Evolutionary conservation across 1,284 basidiomycete genomes (phyloP), one percentile per base, ranked within the genome.

Genomic region (Athelia psychrophila): DNA sequence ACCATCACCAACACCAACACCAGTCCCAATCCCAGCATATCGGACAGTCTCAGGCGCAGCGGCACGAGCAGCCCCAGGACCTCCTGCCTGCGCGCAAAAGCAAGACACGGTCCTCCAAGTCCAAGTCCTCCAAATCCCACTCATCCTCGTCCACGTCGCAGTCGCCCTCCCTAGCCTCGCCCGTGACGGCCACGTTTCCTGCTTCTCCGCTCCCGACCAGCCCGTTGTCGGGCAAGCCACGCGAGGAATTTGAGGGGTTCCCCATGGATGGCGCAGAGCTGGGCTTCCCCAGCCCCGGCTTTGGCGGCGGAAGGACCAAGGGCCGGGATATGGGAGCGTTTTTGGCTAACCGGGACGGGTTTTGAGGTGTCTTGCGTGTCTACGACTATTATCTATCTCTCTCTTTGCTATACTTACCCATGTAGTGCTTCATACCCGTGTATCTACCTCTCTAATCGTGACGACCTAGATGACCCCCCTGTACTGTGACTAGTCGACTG

Each of bases 301-400:
- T 46, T 27, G 44, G 44, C 44, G 44, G 44, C 4, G 44, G 22
- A 6, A 46, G 44, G 24, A 20, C n/a, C 22, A 46, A 46, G 24
- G 25, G 9, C 24, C 9, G 44, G 24, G 44, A 46, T 46, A 46
- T 46, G 44, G 44, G 44, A 9, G 44, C 44, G 23, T 46, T 46
- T 23, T 20, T 46, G 9, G 44, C 44, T 23, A 10, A 46, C 24
- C 9, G 44, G 15, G n/a, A n/a, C n/a, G 10, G 12, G 33, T 12
- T 35, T 10, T 12, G 12, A 5, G 13, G 13, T 30, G 27, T 30
- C 27, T 30, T 30, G 5, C 13, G 5, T 6, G 13, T 30, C 5
- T 13, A 5, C n/a, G 6, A 18, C 38, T 5, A 42, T 22, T 16
- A 8, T 6, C n/a, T 18, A 16, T 42, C n/a, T 42, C n/a, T 22